A percentile compares a stretch with the other conserved stretches of the same genome.
Evolutionary conservation across 2,329 filamentous ascomycete species (phyloP).

Genomic region (Pseudopithomyces chartarum): DNA sequence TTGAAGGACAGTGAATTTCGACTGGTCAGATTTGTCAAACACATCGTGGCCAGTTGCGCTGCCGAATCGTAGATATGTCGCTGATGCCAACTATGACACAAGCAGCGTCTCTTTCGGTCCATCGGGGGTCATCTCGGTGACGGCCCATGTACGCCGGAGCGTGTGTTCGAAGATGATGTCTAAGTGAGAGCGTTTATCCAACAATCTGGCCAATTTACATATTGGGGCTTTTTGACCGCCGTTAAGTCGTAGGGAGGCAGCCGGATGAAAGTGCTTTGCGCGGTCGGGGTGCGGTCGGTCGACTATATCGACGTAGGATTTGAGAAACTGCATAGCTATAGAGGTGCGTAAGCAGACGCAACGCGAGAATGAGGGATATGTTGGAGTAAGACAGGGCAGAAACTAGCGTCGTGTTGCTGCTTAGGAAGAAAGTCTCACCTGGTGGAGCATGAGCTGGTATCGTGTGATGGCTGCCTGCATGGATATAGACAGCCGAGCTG

Average conservation of each 20-base stretch:
- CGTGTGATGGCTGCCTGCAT: background rate
- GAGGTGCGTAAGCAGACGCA: background rate
- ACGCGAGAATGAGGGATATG: background rate
- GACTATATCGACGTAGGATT: conserved; percentile 5
- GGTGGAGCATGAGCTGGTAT: conserved; percentile 9
- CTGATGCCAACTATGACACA: conserved; percentile 3
- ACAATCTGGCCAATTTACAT: background rate
- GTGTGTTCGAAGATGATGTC: background rate
- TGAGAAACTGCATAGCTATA: conserved; percentile 5
- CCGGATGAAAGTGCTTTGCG: background rate
- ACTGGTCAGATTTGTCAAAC: background rate
- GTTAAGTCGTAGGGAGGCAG: conserved; percentile 1
- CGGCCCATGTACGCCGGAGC: background rate
- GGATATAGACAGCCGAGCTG: background rate
- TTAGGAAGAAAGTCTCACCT: background rate
- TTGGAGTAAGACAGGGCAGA: too few species aligned
- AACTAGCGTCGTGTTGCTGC: too few species aligned
- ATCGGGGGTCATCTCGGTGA: background rate
- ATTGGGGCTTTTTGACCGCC: background rate
- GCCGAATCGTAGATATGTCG: background rate
- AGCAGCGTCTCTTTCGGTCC: conserved; percentile 1
- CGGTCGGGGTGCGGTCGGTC: background rate
- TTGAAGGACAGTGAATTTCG: conserved; percentile 1
- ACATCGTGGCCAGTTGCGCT: background rate
- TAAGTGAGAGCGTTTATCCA: background rate